Evolutionary conservation across 2,329 filamentous ascomycete genomes (phyloP).

Genomic region (Penicillium capsulatum): DNA sequence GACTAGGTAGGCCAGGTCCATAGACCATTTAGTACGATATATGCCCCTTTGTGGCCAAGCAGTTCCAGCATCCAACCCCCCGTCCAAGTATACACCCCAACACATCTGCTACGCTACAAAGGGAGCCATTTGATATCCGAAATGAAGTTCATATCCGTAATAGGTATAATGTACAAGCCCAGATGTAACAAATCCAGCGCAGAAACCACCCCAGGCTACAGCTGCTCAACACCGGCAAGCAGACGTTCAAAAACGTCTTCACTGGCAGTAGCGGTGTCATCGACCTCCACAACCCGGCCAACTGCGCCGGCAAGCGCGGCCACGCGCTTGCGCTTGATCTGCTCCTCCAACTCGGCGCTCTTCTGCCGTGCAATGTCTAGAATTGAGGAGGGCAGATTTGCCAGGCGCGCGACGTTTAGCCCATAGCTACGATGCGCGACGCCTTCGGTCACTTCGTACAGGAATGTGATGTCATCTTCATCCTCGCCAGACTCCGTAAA

Average conservation of each 20-base stretch:
- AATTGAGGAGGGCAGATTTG: conserved; percentile 71
- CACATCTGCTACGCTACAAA: too few species aligned
- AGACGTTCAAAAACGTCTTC: conserved; percentile 30
- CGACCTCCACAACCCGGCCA: conserved; percentile 23
- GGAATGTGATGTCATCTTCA: conserved; percentile 79
- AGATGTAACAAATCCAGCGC: background rate
- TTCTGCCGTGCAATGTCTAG: conserved; percentile 76
- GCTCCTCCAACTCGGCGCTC: conserved; percentile 73
- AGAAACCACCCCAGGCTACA: conserved; percentile 19
- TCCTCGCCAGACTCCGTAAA: conserved; percentile 63
- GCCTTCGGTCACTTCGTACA: conserved; percentile 88
- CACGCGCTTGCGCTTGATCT: conserved; percentile 62
- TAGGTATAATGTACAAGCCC: conserved; percentile 9
- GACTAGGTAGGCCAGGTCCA: too few species aligned
- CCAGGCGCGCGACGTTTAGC: conserved; percentile 83
- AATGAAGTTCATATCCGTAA: background rate
- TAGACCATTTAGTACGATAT: too few species aligned
- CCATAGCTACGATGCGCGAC: conserved; percentile 93
- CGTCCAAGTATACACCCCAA: too few species aligned
- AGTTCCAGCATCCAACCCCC: too few species aligned
- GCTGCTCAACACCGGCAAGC: conserved; percentile 30
- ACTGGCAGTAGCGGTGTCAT: conserved; percentile 1
- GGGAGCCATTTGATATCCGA: too few species aligned
- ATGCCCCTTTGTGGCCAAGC: too few species aligned
- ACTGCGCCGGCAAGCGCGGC: conserved; percentile 32